Conservation (phyloP, 2,329 filamentous ascomycete genomes). For the Aschersonia sp. region DNA sequence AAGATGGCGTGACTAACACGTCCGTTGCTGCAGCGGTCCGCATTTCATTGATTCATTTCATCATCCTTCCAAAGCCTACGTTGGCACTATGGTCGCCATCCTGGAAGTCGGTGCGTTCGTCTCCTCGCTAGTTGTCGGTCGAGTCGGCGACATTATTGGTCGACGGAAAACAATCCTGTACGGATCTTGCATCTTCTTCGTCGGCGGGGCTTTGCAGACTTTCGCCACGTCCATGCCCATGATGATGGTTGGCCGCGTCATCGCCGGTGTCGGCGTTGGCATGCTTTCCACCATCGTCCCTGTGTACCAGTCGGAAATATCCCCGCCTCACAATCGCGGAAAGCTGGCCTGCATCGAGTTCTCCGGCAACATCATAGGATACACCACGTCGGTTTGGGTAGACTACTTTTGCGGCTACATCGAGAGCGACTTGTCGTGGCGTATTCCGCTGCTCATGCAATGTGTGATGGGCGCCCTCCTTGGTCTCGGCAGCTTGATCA, state of each 20-base stretch:
- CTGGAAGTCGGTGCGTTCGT: constrained; percentile 88
- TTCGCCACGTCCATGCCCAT: constrained; percentile 71
- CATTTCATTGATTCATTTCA: constrained; percentile 89
- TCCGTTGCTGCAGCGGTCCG: constrained; percentile 44
- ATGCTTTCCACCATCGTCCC: constrained; percentile 85
- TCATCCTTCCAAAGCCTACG: constrained; percentile 70
- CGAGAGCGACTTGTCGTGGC: constrained; percentile 73
- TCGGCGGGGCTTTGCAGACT: constrained; percentile 74
- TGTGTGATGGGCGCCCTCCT: constrained; percentile 86
- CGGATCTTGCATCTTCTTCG: constrained; percentile 75
- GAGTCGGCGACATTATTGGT: constrained; percentile 82
- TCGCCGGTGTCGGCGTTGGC: constrained; percentile 76
- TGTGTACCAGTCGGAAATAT: constrained; percentile 90
- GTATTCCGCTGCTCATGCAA: constrained; percentile 78
- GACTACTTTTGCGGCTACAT: constrained; percentile 96
- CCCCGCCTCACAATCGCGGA: constrained; percentile 87
- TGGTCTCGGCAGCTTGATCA: constrained; percentile 73
- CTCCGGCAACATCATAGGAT: constrained; percentile 90
- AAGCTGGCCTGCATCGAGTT: constrained; percentile 97
- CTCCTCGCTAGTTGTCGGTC: constrained; percentile 73
- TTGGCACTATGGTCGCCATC: constrained; percentile 96
- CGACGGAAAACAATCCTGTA: constrained; percentile 83
- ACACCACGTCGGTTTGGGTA: constrained; percentile 94
- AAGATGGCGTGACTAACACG: neutral
- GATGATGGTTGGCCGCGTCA: constrained; percentile 74